Evolutionary conservation across 2,329 filamentous ascomycete species (phyloP), one percentile per base, ranked within the genome.

Genomic region (Tolypocladium inflatum): DNA sequence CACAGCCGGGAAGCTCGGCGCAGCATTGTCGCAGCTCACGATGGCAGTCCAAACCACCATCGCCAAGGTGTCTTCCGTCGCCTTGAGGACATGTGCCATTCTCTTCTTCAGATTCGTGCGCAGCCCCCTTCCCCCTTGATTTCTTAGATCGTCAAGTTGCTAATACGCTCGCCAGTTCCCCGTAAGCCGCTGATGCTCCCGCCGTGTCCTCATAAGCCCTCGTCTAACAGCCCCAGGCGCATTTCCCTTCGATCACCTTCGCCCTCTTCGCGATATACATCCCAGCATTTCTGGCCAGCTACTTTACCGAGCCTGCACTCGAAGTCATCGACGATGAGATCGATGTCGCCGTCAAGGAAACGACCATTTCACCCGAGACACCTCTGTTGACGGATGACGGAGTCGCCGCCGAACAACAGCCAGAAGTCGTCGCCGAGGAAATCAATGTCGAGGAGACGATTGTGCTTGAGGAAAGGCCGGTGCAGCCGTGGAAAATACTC

Each of bases 221-320:
- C 52, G 50, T 19, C 59, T 60, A 58, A 64, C 56, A 43, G 50
- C 41, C 48, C 56, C 63, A 74, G 71, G 72, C 71, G 57, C 71
- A 71, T 62, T 71, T 76, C 60, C 69, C 78, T 60, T 85, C 85
- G 37, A 64, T 82, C 42, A 75, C 85, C 4, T 84, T 84, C 58
- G 79, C 86, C 0, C 74, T 88, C 2, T 85, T 88, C 60, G 84
- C 82, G 30, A 71, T 90, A 58, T 90, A 90, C 64, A 68, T 86
- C 0, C 80, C 86, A 0, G 77, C 85, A 0, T 89, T 88, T 70
- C 69, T 88, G 55, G 73, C 77, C 15, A 83, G 79, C 63, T 85
- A 82, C 67, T 71, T 81, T 33, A 77, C 77, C 19, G 81, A 83
- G 58, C 76, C 83, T 8, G 75, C 80, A 59, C 81, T 85, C 65